phyloP scores from a whole-genome alignment of 1,284 basidiomycete species.

The Fomitiporia mediterranea region DNA sequence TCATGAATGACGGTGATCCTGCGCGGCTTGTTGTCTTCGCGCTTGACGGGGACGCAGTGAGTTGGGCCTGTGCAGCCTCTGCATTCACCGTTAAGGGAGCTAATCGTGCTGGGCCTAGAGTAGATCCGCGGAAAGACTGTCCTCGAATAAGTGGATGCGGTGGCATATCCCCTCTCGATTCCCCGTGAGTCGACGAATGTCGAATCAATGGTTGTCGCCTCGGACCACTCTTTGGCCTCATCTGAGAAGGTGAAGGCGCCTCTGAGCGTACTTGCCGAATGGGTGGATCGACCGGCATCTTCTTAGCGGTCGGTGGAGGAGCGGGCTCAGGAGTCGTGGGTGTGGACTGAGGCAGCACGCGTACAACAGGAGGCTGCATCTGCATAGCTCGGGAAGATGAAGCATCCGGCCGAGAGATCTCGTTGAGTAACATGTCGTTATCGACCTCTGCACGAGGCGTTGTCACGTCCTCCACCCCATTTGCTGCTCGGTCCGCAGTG shows the following conservation, averaged over 20 bases:
- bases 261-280: constrained; percentile 35
- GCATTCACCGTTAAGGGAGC: constrained; percentile 59
- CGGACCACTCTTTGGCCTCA: constrained; percentile 21
- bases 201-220: constrained; percentile 15
- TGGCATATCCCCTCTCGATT: constrained; percentile 29
- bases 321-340: constrained; percentile 22
- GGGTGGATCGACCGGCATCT: neutral
- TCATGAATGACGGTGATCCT: constrained; percentile 33
- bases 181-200: constrained; percentile 14
- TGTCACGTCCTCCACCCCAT: constrained; percentile 16
- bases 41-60: constrained; percentile 36
- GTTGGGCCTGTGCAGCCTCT: constrained; percentile 42
- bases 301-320: constrained; percentile 26
- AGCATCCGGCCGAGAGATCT: constrained; percentile 27
- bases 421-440: constrained; percentile 33
- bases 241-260: constrained; percentile 37
- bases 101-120: constrained; percentile 48
- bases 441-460: constrained; percentile 33
- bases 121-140: constrained; percentile 45
- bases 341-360: constrained; percentile 23
- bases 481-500: constrained; percentile 25
- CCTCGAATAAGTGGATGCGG: constrained; percentile 74
- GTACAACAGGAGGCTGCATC: constrained; percentile 25
- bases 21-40: constrained; percentile 30
- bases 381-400: constrained; percentile 24